Evolutionary conservation across 1,284 basidiomycete species (phyloP), one percentile per base, ranked within the genome.

Genomic region (Ustilago curta): DNA sequence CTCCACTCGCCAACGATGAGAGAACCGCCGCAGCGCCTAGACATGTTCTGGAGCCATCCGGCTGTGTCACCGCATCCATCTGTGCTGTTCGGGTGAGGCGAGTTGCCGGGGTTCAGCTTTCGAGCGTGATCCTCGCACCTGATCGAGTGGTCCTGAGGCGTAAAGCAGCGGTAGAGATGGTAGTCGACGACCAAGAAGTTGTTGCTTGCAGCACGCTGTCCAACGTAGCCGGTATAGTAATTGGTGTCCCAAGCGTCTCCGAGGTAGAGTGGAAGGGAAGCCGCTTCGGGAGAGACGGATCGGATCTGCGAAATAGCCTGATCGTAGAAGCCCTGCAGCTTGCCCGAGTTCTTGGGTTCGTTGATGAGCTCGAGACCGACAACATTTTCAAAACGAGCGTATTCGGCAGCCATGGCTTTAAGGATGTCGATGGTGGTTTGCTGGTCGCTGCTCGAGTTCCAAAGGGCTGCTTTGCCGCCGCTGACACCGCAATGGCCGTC

Each of bases 101-200:
- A 64, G 16, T 59, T 54, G 44, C 65, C 70, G 0, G 77, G 72
- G 14, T 80, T 65, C 8, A 81, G 47, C 50, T 65, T 65, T 19
- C 59, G 59, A 3, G 81, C 80, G 52, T 93, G 92, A 54, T 90
- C 87, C 11, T 88, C 84, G 0, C 89, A 91, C 1, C 88, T 85
- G 5, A 89, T 90, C 1, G 80, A 75, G 31, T 87, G 89, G 84
- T 95, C 93, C 5, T 87, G 86, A 11, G 76, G 78, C 21, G 91
- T 92, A 84, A 93, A 93, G 84, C 92, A 94, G 37, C 93, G 89
- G 83, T 95, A 95, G 21, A 95, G 88, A 83, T 95, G 93, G 79
- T 94, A 91, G 85, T 95, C 93, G 31, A 93, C 86, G 18, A 91
- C 90, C 18, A 90, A 86, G 32, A 90, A 90, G 54, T 76, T 78